Evolutionary conservation across 148 eudicot genomes (phyloP).

Genomic region (Diospyros lotus): DNA sequence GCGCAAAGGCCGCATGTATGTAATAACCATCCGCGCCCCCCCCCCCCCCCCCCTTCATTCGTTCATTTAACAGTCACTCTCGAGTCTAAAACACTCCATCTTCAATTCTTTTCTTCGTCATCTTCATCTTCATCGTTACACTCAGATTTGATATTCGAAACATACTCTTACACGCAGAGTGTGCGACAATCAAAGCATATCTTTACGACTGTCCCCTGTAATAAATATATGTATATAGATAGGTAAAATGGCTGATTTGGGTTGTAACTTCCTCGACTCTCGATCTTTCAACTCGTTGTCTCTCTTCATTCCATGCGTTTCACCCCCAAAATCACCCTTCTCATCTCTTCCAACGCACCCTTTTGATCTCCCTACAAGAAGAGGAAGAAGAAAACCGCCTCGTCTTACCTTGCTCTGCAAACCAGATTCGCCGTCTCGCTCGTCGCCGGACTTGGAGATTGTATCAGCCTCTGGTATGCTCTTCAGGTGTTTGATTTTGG

Average conservation of each 20-base stretch:
- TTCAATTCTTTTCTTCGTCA: not conserved
- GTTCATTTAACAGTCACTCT: too few species aligned
- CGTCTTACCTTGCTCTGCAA: slow-evolving; percentile 6
- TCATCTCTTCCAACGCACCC: slow-evolving; percentile 1
- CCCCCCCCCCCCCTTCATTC: too few species aligned
- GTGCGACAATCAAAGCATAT: slow-evolving; percentile 9
- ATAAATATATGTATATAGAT: not conserved
- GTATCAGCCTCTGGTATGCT: slow-evolving; percentile 31
- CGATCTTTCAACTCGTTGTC: slow-evolving; percentile 18
- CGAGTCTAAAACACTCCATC: too few species aligned
- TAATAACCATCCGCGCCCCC: too few species aligned
- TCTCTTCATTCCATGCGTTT: slow-evolving; percentile 16
- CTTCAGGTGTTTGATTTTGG: not conserved
- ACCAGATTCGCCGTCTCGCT: slow-evolving; percentile 7
- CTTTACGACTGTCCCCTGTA: not conserved
- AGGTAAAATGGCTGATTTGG: slow-evolving; percentile 22
- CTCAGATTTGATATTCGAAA: slow-evolving; percentile 8
- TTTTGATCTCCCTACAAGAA: slow-evolving; percentile 10
- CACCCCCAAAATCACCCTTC: slow-evolving; percentile 14
- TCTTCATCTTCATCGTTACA: not conserved
- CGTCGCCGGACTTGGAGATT: slow-evolving; percentile 19
- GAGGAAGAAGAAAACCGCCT: slow-evolving; percentile 5
- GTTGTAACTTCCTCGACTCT: slow-evolving; percentile 15
- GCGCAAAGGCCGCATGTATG: too few species aligned
- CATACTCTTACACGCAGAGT: not conserved